Base-by-base conservation (phyloP, 768 basidiomycete genomes). In the Psilocybe azurescens region DNA sequence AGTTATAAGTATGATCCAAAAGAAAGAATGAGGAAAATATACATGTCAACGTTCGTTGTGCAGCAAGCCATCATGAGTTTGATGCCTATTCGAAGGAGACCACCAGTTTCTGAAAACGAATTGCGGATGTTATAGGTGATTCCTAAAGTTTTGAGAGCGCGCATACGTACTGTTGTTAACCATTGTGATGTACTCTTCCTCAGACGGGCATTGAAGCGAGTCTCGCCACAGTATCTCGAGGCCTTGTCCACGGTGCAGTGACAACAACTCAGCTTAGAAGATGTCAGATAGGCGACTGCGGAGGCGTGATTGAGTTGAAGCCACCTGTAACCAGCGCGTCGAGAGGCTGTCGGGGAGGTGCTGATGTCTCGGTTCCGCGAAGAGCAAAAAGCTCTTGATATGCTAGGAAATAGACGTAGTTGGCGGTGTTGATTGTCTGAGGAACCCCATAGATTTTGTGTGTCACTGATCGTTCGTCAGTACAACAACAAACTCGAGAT, bases 381-480 rank as follows among this genome's bases (percentile, higher is more conserved):
- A 93, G 81, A 10, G 80, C 78, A 65, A 90, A 87, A 1, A 98
- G 83, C 65, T 97, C 93, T 67, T 94, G 85, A 72, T 90, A 95
- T 0, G 96, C 97, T 47, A 94, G 85, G 70, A 99, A 99, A 72
- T 97, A 98, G 30, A 95, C 94, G 66, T 98, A 99, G 71, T 97
- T 98, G 0, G 97, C 97, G 0, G 91, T 89, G 73, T 99, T 99
- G 78, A 99, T 95, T 0, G 97, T 97, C 72, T 98, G 97, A 0
- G 97, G 94, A 2, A 97, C 78, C 1, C 97, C 97, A 68, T 97
- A 99, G 66, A 99, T 97, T 78, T 93, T 94, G 78, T 99, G 96
- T 0, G 94, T 87, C 24, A 96, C 96, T 89, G 64, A 1, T 60
- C n/a, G 49, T 33, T 36, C 5, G 14, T 6, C 7, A n/a, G 24